Evolutionary conservation across 331 rosid species (phyloP).

Genomic region (Quercus phellos): DNA sequence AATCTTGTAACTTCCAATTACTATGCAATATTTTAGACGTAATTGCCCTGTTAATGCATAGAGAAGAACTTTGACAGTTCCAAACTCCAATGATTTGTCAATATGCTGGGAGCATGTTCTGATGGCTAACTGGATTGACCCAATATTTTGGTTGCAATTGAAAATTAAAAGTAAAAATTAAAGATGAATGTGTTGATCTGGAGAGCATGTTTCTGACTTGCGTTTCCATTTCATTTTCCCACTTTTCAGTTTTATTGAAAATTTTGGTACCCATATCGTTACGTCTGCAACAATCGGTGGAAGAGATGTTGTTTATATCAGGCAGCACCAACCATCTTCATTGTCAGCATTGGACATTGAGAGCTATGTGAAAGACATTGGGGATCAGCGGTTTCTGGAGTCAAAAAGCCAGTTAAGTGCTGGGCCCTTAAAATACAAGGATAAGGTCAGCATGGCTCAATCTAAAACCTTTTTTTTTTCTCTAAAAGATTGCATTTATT

Average conservation of each 20-base stretch:
- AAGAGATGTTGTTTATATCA: slow-evolving; percentile 81
- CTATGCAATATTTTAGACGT: slow-evolving; percentile 2
- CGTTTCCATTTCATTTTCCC: slow-evolving; percentile 9
- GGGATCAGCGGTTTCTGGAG: slow-evolving; percentile 71
- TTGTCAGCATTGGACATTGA: slow-evolving; percentile 68
- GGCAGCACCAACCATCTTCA: slow-evolving; percentile 91
- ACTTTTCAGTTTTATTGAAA: slow-evolving; percentile 81
- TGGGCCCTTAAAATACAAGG: slow-evolving; percentile 87
- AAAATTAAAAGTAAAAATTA: neutral
- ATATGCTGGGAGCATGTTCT: neutral
- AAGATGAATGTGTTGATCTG: slow-evolving; percentile 3
- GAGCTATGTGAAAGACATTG: slow-evolving; percentile 74
- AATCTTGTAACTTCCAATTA: slow-evolving; percentile 3
- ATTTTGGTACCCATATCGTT: slow-evolving; percentile 89
- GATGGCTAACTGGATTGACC: neutral
- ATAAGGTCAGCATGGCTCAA: slow-evolving; percentile 58
- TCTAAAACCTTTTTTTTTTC: neutral
- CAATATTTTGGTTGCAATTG: neutral
- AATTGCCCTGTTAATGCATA: neutral
- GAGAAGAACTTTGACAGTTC: neutral
- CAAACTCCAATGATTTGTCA: slow-evolving; percentile 6
- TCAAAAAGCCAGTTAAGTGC: slow-evolving; percentile 40
- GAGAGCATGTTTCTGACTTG: slow-evolving; percentile 19
- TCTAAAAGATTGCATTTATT: neutral
- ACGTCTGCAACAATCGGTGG: slow-evolving; percentile 95